Percentiles rank a stretch among this genome's conserved stretches.
Conservation (phyloP, 257 asterid genomes). For the Cynanchum wilfordii region DNA sequence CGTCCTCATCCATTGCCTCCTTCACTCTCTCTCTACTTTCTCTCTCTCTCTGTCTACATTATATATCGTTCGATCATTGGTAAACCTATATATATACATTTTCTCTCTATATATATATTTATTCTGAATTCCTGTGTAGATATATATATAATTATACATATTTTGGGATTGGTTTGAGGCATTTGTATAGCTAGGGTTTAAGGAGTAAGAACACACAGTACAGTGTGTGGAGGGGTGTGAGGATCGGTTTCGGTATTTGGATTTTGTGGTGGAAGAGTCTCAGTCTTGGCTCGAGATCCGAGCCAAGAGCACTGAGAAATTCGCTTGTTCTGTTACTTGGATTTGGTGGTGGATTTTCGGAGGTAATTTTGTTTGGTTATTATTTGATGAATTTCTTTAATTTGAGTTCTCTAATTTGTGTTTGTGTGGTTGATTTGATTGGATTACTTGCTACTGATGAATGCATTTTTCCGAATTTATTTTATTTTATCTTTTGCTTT, state of each 20-base stretch:
- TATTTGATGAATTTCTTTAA: neutral
- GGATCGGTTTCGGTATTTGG: conserved; percentile 34
- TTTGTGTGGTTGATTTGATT: neutral
- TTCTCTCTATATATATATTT: conserved; percentile 14
- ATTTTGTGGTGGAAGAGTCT: conserved; percentile 23
- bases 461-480: neutral
- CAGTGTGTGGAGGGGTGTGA: conserved; percentile 17
- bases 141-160: conserved; percentile 1
- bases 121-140: neutral
- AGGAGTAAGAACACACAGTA: conserved; percentile 13
- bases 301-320: conserved; percentile 63
- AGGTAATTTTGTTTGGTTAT: conserved; percentile 15
- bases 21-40: conserved; percentile 20
- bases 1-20: conserved; percentile 44
- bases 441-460: neutral
- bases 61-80: conserved; percentile 8
- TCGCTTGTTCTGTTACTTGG: neutral
- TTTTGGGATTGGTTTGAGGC: neutral
- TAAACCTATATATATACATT: conserved; percentile 11
- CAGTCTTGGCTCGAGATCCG: conserved; percentile 98
- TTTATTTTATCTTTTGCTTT: neutral
- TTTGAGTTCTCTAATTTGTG: neutral
- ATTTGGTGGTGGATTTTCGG: conserved; percentile 16
- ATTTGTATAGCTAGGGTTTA: conserved; percentile 22
- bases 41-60: conserved; percentile 18